Base-by-base conservation (phyloP, 2,329 filamentous ascomycete species). In the Fusarium lyarnte region DNA sequence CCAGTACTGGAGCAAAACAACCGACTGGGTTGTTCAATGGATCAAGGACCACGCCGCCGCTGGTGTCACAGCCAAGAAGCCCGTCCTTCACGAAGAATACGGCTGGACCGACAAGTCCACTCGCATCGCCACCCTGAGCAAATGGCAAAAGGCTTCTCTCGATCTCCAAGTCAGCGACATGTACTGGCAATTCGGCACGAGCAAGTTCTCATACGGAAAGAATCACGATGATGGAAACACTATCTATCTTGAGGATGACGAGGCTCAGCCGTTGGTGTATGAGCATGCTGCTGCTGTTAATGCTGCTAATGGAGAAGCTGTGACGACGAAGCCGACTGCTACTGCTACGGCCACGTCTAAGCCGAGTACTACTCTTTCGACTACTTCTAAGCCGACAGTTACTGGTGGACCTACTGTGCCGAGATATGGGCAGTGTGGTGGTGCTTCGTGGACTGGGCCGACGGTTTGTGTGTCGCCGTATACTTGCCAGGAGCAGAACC, bases 171-270 rank as follows among this genome's bases (percentile, higher is more conserved):
- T 89, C 76, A 79, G 85, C 5, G 86, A 88, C 67, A 81, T 88
- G 82, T 89, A 84, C 78, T 89, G 87, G 87, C 87, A 89, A 69
- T 88, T 82, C 70, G 87, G 87, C 0, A 88, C 80, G 70, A 83
- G 81, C 8, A 81, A 80, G 1, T 88, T 84, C 72, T 87, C 86
- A 7, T 88, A 87, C 42, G 87, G 87, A 2, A 81, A 83, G 45
- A 89, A 89, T 74, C 80, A 89, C 55, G 80, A 89, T 46, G 87
- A 89, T 58, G 87, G 87, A 0, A 89, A 89, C 74, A 89, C 87
- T 3, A 88, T 89, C 53, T 89, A 82, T 71, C 70, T 88, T 35
- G 87, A 89, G 31, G 83, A 86, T 17, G 80, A 82, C 6, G 82
- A 88, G 76, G 85, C 85, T 2, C 75, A 83, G 73, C 68, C 77